A percentile compares a stretch with the other conserved stretches of the same genome.
phyloP scores from a whole-genome alignment of 1,284 basidiomycete genomes.

The Chalciporus sp. region DNA sequence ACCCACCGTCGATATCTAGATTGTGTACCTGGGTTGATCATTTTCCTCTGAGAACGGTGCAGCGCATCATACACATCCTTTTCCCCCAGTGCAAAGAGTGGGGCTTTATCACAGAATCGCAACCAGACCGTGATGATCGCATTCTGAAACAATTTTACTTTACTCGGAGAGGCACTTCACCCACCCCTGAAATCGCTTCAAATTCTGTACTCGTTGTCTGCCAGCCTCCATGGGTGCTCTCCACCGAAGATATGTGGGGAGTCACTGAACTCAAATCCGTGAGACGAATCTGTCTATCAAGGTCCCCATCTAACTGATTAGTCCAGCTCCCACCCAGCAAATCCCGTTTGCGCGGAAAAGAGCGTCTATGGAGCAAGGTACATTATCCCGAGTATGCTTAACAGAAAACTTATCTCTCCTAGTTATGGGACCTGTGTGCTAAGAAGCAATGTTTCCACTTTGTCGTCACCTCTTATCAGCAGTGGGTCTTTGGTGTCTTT shows the following conservation, averaged over 20 bases:
- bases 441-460: conserved; percentile 43
- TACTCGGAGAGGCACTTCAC: conserved; percentile 25
- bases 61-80: conserved; percentile 45
- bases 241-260: conserved; percentile 41
- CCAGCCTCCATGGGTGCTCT: conserved; percentile 52
- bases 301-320: conserved; percentile 1
- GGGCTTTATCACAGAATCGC: conserved; percentile 31
- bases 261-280: conserved; percentile 41
- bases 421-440: conserved; percentile 51
- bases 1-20: conserved; percentile 23
- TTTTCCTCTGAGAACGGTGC: conserved; percentile 45
- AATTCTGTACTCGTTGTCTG: conserved; percentile 43
- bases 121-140: conserved; percentile 36
- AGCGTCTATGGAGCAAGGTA: conserved; percentile 52
- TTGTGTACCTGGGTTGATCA: conserved; percentile 43
- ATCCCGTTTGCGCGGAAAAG: conserved; percentile 34
- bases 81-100: conserved; percentile 39
- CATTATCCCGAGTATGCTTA: background rate
- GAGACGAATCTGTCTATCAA: conserved; percentile 14
- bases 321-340: conserved; percentile 30
- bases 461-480: conserved; percentile 49
- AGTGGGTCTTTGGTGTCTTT: conserved; percentile 54
- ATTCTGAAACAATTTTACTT: conserved; percentile 43
- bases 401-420: conserved; percentile 8
- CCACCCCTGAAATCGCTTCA: conserved; percentile 26